Evolutionary conservation across 2,329 filamentous ascomycete genomes (phyloP).

Genomic region (Rugonectria rugulosa): DNA sequence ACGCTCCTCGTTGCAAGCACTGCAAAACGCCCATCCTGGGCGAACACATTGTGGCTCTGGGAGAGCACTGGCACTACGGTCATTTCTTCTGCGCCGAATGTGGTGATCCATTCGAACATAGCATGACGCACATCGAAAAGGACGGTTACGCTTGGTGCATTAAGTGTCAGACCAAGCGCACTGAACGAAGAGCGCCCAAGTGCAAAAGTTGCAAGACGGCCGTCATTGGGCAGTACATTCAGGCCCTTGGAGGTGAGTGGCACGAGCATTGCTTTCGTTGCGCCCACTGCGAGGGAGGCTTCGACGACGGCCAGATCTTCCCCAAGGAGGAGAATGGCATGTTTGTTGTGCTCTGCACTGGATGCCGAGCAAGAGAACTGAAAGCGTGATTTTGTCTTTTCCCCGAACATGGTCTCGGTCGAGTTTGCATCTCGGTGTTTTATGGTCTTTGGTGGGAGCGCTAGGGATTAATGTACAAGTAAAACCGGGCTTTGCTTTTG

Average conservation of each 20-base stretch:
- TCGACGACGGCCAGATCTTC: constrained; percentile 72
- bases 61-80: constrained; percentile 94
- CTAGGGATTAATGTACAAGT: constrained; percentile 21
- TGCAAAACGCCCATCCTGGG: constrained; percentile 97
- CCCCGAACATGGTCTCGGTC: not conserved
- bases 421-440: constrained; percentile 18
- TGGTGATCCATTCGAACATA: constrained; percentile 86
- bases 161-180: constrained; percentile 88
- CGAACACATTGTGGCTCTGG: constrained; percentile 92
- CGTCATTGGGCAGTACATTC: constrained; percentile 89
- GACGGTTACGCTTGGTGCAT: constrained; percentile 98
- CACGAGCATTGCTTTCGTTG: constrained; percentile 93
- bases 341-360: constrained; percentile 66
- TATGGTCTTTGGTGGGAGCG: constrained; percentile 2
- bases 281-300: constrained; percentile 64
- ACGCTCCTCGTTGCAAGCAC: constrained; percentile 90
- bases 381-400: constrained; percentile 52
- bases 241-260: constrained; percentile 91
- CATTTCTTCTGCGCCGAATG: constrained; percentile 99
- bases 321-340: constrained; percentile 60
- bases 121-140: constrained; percentile 83
- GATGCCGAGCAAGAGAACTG: constrained; percentile 66
- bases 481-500: constrained; percentile 14
- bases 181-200: constrained; percentile 85
- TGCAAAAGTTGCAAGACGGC: constrained; percentile 85